Percentiles rank a stretch among this genome's conserved stretches.
Evolutionary conservation across 75 land plant genomes (phyloP).

Genomic region (Pinus tabuliformis): DNA sequence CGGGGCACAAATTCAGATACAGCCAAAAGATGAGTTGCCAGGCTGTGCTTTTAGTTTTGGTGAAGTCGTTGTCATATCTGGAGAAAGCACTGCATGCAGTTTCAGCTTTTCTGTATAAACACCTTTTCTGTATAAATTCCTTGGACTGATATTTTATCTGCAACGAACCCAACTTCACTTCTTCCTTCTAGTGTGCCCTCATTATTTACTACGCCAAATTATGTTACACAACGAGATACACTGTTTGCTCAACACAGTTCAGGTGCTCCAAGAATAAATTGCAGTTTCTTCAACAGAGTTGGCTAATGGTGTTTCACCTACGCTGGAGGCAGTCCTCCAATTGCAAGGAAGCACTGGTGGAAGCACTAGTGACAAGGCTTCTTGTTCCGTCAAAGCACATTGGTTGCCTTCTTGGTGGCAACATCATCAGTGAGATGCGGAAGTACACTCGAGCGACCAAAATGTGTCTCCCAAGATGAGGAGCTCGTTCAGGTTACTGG

Average conservation of each 20-base stretch:
- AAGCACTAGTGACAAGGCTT: slow-evolving; percentile 78
- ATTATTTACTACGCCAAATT: slow-evolving; percentile 27
- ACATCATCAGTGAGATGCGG: slow-evolving; percentile 86
- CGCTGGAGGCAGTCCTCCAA: slow-evolving; percentile 5
- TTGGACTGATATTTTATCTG: slow-evolving; percentile 43
- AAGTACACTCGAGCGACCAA: slow-evolving; percentile 71
- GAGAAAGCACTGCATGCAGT: slow-evolving; percentile 34
- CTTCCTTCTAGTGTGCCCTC: slow-evolving; percentile 41
- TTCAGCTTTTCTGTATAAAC: slow-evolving; percentile 74
- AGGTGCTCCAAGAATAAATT: too few species aligned
- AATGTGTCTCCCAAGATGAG: slow-evolving; percentile 54
- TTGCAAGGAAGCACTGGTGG: slow-evolving; percentile 13
- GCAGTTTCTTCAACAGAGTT: slow-evolving; percentile 66
- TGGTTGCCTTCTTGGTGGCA: slow-evolving; percentile 49
- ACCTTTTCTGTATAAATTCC: slow-evolving; percentile 66
- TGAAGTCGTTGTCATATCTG: slow-evolving; percentile 37
- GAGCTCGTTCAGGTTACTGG: slow-evolving; percentile 96
- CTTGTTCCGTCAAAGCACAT: slow-evolving; percentile 85
- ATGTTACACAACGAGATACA: too few species aligned
- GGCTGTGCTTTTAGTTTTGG: background rate
- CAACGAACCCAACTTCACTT: slow-evolving; percentile 37
- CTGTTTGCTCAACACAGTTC: too few species aligned
- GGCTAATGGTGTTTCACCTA: slow-evolving; percentile 56
- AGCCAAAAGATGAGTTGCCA: slow-evolving; percentile 34
- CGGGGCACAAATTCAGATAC: slow-evolving; percentile 69